A percentile compares a stretch with the other conserved stretches of the same genome.
These are phyloP conservation scores for Boletus rubropictus DNA, from an alignment of 768 basidiomycete species.

Conservation along the genomic window DNA sequence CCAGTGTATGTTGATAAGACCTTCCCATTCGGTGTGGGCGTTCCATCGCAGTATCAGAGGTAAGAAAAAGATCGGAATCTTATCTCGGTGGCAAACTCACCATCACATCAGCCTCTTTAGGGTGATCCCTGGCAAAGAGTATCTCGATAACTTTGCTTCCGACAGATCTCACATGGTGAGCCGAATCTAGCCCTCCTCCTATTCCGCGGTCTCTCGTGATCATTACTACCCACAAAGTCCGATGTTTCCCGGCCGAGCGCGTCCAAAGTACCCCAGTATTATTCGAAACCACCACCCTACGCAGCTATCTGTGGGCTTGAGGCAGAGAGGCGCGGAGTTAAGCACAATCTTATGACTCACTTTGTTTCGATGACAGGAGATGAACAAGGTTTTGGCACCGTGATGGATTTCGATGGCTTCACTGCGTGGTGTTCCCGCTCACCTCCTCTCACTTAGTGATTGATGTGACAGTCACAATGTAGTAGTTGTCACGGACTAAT, in stretches of 20 bases:
- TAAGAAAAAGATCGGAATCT: slow-evolving; percentile 17
- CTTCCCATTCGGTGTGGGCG: slow-evolving; percentile 32
- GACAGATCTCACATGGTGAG: slow-evolving; percentile 73
- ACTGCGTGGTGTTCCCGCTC: slow-evolving; percentile 18
- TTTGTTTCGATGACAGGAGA: slow-evolving; percentile 47
- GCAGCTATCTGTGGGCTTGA: slow-evolving; percentile 41
- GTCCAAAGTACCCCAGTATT: slow-evolving; percentile 30
- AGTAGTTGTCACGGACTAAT: slow-evolving; percentile 16
- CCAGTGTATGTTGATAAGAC: slow-evolving; percentile 44
- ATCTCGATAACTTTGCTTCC: slow-evolving; percentile 59
- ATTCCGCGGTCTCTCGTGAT: slow-evolving; percentile 7
- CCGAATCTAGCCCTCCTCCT: slow-evolving; percentile 5
- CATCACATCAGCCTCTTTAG: slow-evolving; percentile 49
- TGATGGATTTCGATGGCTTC: slow-evolving; percentile 31
- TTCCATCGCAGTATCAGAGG: slow-evolving; percentile 42
- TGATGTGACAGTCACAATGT: slow-evolving; percentile 22
- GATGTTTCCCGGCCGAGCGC: slow-evolving; percentile 2
- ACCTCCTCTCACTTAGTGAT: slow-evolving; percentile 4
- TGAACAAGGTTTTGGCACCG: slow-evolving; percentile 36
- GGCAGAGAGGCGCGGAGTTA: slow-evolving; percentile 35
- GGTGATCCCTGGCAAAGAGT: slow-evolving; percentile 47
- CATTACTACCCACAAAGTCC: slow-evolving; percentile 1
- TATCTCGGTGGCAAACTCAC: slow-evolving; percentile 5
- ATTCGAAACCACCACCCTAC: slow-evolving; percentile 45
- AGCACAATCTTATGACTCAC: slow-evolving; percentile 52